Evolutionary conservation across 2,329 filamentous ascomycete genomes (phyloP), one percentile per base, ranked within the genome.

Genomic region (Grosmannia clavigera): DNA sequence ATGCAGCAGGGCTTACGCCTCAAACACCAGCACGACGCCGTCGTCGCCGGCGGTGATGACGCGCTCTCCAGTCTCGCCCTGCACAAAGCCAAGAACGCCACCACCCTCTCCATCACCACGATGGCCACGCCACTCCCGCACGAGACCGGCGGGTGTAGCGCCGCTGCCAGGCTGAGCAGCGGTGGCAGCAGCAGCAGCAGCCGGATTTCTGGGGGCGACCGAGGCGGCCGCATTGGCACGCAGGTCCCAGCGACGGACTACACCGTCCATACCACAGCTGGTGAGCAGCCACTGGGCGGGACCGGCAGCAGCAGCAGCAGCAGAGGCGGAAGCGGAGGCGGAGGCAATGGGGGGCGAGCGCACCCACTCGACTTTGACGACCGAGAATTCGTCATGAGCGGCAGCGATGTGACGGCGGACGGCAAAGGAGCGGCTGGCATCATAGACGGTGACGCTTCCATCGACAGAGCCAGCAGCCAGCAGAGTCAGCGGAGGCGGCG

Each of bases 41-140:
- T 99, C 94, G 74, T 99, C 94, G 29, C 94, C 94, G 2, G 91
- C 94, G 6, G 94, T 97, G 5, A 96, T 81, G 56, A 97, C 78
- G 65, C 85, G 80, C 71, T 85, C 82, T 0, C 90, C 90, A 3
- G 78, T 81, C 70, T 85, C 80, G 7, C 85, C 85, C 73, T 96
- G 91, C 58, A 95, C 92, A 70, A 97, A 99, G 0, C 87, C 92
- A 66, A 97, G 74, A 10, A 97, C 86, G 58, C 92, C 92, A 40
- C 92, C 92, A 27, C 90, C 86, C 74, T 94, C 90, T 14, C 90
- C 88, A 69, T 89, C 84, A 35, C 92, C 85, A 66, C 89, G 72
- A 71, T 99, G 94, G 0, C 94, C 94, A 72, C 81, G 90, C 92
- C 92, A 97, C 73, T 96, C 92, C 64, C 85, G 87, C 29, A 90